Base-by-base conservation (phyloP, 2,329 filamentous ascomycete genomes). In the Gliomastix tumulicola region DNA sequence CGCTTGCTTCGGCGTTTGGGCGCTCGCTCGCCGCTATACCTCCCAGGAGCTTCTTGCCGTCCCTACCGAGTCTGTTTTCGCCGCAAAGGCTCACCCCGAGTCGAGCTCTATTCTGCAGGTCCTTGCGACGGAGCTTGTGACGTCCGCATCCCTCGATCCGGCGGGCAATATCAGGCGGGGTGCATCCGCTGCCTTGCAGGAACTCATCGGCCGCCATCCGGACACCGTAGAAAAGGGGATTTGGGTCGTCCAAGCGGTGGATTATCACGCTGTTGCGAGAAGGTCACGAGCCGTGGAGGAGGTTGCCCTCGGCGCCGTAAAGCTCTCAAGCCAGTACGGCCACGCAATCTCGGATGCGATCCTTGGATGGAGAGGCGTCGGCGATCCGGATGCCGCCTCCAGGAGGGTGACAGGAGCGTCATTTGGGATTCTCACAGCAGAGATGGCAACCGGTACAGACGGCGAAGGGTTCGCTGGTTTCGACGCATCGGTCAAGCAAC, bases 1-100 rank as follows among this genome's bases (percentile, higher is more conserved):
- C 11, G 88, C 92, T 4, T 96, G 89, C 55, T 98, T 97, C 55
- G 92, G 92, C 7, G 82, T 97, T 18, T 98, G 92, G 92, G 84
- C 89, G 2, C 59, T 97, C 7, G 87, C 90, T 17, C 76, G 92
- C 38, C 82, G 90, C 37, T 98, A 97, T 50, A 80, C 77, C 2
- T 95, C 88, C 0, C 53, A 66, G 1, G 90, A 97, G 56, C 69
- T 97, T 7, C 67, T 83, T 10, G 66, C 68, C 0, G 73, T 94
- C 2, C 65, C 76, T 2, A 65, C 66, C 3, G 45, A 65, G 46
- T 60, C 69, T 25, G 52, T 73, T 37, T 49, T 60, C 30, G 54
- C 62, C 12, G 59, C 67, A 38, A 60, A 60, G 39, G 48, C 58
- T 18, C 54, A 64, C 39, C 47, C 55, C 5, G 28, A 42, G 2